These are phyloP conservation scores for Closterium sp. DNA, from an alignment of 139 green algal species.

Conservation along the genomic window DNA sequence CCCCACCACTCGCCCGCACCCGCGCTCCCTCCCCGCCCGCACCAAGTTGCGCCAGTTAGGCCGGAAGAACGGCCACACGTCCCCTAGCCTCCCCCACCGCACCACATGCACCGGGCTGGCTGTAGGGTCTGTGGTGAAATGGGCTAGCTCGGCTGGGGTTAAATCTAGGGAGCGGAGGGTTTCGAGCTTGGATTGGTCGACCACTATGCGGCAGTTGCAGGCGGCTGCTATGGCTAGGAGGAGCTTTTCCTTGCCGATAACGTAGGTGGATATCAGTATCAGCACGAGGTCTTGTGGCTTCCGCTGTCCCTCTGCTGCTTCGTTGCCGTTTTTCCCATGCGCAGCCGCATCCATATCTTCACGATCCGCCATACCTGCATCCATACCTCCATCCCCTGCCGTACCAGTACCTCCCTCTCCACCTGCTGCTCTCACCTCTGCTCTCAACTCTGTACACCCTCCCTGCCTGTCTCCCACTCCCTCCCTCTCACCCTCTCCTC, in stretches of 20 bases:
- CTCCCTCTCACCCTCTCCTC: background rate
- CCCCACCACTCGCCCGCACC: constrained; percentile 68
- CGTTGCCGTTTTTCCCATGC: no score
- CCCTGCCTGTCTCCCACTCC: constrained; percentile 5
- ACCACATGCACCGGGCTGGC: constrained; percentile 50
- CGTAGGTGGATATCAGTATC: constrained; percentile 50
- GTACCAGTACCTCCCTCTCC: background rate
- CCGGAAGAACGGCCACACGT: constrained; percentile 82
- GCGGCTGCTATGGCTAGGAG: constrained; percentile 20
- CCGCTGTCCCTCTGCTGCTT: background rate
- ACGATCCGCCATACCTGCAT: no score
- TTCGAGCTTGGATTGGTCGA: constrained; percentile 34
- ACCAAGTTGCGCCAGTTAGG: constrained; percentile 78
- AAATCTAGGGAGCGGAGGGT: constrained; percentile 36
- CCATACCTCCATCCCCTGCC: no score
- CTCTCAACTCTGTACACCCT: background rate
- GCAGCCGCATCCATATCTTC: no score
- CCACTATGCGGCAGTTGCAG: constrained; percentile 35
- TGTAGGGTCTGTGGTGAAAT: constrained; percentile 40
- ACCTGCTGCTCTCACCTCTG: background rate
- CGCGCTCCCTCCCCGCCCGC: background rate
- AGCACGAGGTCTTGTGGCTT: constrained; percentile 13
- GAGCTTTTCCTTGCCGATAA: constrained; percentile 55
- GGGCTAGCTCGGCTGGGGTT: background rate
- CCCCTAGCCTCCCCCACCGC: constrained; percentile 40